phyloP scores from a whole-genome alignment of 192 early-diverging fungal genomes.

The Entophlyctis luteolus region DNA sequence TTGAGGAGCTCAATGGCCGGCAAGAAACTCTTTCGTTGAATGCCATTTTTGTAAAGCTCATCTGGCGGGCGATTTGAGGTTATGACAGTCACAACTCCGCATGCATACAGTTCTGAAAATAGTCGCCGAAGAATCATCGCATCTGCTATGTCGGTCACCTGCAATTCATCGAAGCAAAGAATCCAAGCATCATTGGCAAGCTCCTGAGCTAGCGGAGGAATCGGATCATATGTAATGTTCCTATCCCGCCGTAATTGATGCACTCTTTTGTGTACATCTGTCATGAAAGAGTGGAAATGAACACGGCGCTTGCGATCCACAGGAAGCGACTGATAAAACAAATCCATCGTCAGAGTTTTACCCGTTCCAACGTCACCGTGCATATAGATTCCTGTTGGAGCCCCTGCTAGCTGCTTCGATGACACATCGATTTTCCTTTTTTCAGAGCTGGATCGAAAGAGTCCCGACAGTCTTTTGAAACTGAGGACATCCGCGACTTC shows the following conservation, averaged over 20 bases:
- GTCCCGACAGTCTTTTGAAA: neutral
- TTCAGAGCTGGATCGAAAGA: neutral
- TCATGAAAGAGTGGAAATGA: conserved; percentile 98
- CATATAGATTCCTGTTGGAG: conserved; percentile 45
- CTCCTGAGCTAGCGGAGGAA: conserved; percentile 73
- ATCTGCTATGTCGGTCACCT: conserved; percentile 96
- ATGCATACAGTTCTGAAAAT: conserved; percentile 73
- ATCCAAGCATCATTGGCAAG: conserved; percentile 77
- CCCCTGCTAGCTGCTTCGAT: neutral
- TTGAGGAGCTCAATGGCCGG: conserved; percentile 88
- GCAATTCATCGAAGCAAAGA: conserved; percentile 95
- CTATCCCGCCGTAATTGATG: conserved; percentile 34
- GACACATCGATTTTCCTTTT: neutral
- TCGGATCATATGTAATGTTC: conserved; percentile 49
- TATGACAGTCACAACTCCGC: conserved; percentile 84
- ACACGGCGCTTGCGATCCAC: conserved; percentile 75
- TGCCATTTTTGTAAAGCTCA: conserved; percentile 91
- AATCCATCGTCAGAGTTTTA: conserved; percentile 94
- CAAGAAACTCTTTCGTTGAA: conserved; percentile 87
- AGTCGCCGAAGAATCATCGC: conserved; percentile 88
- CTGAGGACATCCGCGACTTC: conserved; percentile 18
- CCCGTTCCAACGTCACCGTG: conserved; percentile 65
- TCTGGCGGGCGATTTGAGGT: conserved; percentile 88
- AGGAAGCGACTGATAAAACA: conserved; percentile 80
- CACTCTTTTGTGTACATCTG: conserved; percentile 76